Evolutionary conservation across 2,329 filamentous ascomycete genomes (phyloP), one percentile per base, ranked within the genome.

Genomic region (Malbranchea zuffiana): DNA sequence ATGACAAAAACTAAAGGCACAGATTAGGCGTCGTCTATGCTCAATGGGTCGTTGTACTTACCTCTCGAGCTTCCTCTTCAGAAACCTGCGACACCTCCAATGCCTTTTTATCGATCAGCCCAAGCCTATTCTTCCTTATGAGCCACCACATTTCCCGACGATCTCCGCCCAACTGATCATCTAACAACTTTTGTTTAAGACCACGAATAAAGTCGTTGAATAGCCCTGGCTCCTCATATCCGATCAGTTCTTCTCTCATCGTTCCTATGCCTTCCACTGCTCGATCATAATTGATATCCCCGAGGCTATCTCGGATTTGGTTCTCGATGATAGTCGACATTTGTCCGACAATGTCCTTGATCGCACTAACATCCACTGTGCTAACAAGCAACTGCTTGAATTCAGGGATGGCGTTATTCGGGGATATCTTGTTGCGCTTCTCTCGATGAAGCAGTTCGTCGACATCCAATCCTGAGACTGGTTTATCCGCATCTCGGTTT

Each of bases 381-480:
- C 64, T 62, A 1, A 67, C 67, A 11, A 96, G 67, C 3, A 79
- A 71, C 55, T 85, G 84, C 54, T 87, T 92, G 72, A 94, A 95
- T 42, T 88, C 83, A 0, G 90, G 86, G 4, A 96, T 76, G 1
- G 87, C 76, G 45, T 96, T 96, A 6, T 80, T 71, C 0, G 72
- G 56, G 6, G 74, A 71, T 39, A 82, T 77, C 29, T 64, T 68
- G 29, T 51, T 46, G 13, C 53, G 67, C 28, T 62, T 73, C 39
- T 72, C 66, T 40, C 68, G 63, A 30, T 72, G 71, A n/a, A 96
- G 75, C 2, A 96, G 73, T 3, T 76, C 77, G 42, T 87, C 81
- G 25, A 96, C 72, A 50, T 96, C 82, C 26, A 98, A 77, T 13
- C 87, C 87, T 0, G 88, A 96, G 6, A 94, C 73, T 0, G 90